Evolutionary conservation across 805 yeast species (phyloP).

Genomic region (Spathaspora passalidarum): DNA sequence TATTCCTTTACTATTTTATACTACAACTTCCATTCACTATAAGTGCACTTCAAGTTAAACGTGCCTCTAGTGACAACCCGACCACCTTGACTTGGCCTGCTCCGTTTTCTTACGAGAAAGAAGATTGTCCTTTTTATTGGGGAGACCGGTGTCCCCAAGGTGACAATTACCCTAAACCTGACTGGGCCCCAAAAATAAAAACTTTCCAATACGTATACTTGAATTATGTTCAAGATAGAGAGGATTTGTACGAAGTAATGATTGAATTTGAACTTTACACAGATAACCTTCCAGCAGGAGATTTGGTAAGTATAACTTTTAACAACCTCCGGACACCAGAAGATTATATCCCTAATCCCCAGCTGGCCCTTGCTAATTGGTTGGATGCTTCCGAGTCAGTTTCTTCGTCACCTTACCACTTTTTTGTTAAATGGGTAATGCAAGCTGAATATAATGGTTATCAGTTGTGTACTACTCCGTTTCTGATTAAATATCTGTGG

Average conservation of each 20-base stretch:
- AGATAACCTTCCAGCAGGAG: background rate
- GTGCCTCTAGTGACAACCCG: background rate
- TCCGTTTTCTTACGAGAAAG: background rate
- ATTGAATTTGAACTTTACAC: background rate
- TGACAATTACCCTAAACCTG: too few relatives aligned
- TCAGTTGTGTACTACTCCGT: background rate
- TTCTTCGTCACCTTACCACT: background rate
- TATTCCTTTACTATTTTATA: background rate
- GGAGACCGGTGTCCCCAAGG: background rate
- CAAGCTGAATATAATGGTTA: background rate
- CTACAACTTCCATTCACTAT: background rate
- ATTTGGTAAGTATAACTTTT: background rate
- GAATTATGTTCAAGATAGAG: too few relatives aligned
- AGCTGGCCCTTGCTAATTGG: background rate
- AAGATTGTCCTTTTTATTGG: background rate
- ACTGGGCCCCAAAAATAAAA: too few relatives aligned
- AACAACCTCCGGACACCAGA: background rate
- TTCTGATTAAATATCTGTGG: background rate
- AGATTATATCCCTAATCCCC: background rate
- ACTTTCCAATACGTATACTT: too few relatives aligned
- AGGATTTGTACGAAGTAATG: background rate
- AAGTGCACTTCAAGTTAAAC: too few relatives aligned
- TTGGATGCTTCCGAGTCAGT: background rate
- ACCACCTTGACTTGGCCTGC: background rate
- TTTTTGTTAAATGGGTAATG: conserved; percentile 1